A percentile compares a stretch with the other conserved stretches of the same genome.
These are phyloP conservation scores for Paratinospora sagittata DNA, from an alignment of 164 flowering plant species.

Conservation along the genomic window DNA sequence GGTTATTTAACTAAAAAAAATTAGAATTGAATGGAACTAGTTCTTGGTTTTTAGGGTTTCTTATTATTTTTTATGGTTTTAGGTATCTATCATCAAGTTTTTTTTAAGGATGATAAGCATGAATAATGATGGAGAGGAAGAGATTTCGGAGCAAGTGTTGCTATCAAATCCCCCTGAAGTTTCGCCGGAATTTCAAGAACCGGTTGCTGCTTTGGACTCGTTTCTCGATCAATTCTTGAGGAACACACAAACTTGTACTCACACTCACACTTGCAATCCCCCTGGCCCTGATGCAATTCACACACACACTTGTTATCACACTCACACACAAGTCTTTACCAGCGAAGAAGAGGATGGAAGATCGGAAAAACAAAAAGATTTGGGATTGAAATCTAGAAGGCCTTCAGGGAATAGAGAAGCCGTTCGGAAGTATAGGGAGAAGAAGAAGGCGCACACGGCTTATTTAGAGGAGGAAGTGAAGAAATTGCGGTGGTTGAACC, in stretches of 20 bases:
- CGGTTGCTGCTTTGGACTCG: constrained; percentile 13
- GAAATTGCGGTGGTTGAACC: constrained; percentile 41
- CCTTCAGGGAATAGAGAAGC: constrained; percentile 62
- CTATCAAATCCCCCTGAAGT: constrained; percentile 10
- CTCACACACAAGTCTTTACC: constrained; percentile 48
- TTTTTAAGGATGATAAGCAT: constrained; percentile 16
- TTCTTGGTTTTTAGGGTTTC: not conserved
- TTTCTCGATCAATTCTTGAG: constrained; percentile 36
- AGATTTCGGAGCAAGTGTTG: constrained; percentile 22
- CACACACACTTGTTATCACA: constrained; percentile 65
- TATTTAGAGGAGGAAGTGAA: constrained; percentile 62
- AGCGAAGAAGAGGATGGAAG: constrained; percentile 28
- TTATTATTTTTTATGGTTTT: not conserved
- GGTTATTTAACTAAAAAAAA: no score
- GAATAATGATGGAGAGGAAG: constrained; percentile 37
- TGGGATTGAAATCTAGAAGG: constrained; percentile 25
- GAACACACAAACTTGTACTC: constrained; percentile 41
- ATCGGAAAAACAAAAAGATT: constrained; percentile 6
- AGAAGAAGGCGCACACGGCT: constrained; percentile 69
- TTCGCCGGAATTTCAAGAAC: constrained; percentile 10
- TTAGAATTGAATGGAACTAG: not conserved
- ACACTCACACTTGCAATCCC: constrained; percentile 69
- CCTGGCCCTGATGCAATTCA: constrained; percentile 59
- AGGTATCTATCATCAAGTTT: not conserved
- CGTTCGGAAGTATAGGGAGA: constrained; percentile 71